Base-by-base conservation (phyloP, 1,139 yeast species). In the Lodderomyces jiufengensis region DNA sequence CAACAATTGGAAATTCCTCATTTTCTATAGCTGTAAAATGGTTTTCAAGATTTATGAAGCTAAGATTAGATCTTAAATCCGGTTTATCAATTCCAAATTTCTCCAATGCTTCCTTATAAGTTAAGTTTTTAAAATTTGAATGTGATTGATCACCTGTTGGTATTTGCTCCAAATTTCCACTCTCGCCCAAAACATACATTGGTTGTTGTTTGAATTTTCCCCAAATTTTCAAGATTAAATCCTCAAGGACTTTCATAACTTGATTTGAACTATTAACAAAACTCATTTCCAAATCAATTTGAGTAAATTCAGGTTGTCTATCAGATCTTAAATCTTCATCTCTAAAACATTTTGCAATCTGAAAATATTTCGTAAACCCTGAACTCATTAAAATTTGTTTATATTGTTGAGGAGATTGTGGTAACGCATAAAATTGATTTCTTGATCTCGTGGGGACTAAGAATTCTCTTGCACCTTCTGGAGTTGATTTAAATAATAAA, bases 401-500 rank as follows among this genome's bases (percentile, higher is more conserved):
- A 53, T 90, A 92, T 54, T 92, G 98, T 54, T 92, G 99, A 0
- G 99, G 99, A 16, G 96, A 85, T 58, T 92, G 99, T 0, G 97
- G 97, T 29, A 92, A 66, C 0, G 98, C 97, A 55, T 90, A 92
- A 57, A 86, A 85, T 3, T 70, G 63, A 9, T 73, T 67, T 4
- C 63, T 58, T 12, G 70, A 61, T 44, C 97, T 71, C 0, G 97
- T 87, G 0, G 98, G 98, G 0, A 92, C 97, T 37, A 94, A 61
- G 53, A 92, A 92, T 59, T 92, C 99, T 28, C 95, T 70, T 2
- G 99, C 98, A 9, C 99, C 99, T 59, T 92, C 99, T 0, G 98
- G 98, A 0, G 98, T 92, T 1, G 96, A 85, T 54, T 92, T 90
- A 68, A 92, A 92, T 22, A 92, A 61, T 10, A 90, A 57, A 0